Conservation (phyloP, 805 yeast species). For the Yarrowia sp. region DNA sequence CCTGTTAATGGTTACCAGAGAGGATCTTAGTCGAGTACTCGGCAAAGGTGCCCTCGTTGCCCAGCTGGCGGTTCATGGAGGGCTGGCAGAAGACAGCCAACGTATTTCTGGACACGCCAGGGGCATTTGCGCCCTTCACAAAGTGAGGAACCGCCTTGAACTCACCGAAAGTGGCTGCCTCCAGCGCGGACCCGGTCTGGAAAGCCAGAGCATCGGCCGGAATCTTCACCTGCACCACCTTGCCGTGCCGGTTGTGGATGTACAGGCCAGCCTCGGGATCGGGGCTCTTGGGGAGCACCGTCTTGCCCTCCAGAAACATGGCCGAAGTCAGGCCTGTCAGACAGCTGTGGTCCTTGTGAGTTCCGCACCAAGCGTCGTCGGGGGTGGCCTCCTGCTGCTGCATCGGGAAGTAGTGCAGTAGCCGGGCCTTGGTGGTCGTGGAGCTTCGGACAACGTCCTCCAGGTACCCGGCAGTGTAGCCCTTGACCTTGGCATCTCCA, state of each 20-base stretch:
- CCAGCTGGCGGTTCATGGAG: conserved; percentile 49
- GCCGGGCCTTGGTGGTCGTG: conserved; percentile 56
- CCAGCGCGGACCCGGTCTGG: conserved; percentile 58
- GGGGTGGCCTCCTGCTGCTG: not conserved
- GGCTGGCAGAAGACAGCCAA: conserved; percentile 65
- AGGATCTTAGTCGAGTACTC: conserved; percentile 47
- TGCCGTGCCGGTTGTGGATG: conserved; percentile 48
- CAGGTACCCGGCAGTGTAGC: conserved; percentile 43
- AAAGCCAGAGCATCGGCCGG: conserved; percentile 58
- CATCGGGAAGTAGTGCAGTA: conserved; percentile 53
- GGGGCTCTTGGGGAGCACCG: conserved; percentile 36
- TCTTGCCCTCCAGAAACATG: conserved; percentile 42
- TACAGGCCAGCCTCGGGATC: conserved; percentile 52
- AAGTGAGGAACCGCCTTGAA: conserved; percentile 61
- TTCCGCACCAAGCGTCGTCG: conserved; percentile 57
- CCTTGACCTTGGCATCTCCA: conserved; percentile 31
- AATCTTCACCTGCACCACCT: conserved; percentile 50
- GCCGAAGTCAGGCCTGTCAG: conserved; percentile 60
- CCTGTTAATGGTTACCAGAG: conserved; percentile 43
- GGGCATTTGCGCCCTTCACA: conserved; percentile 46
- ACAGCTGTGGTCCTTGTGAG: conserved; percentile 60
- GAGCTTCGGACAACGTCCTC: conserved; percentile 49
- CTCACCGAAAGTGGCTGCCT: conserved; percentile 48
- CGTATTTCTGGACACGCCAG: conserved; percentile 50
- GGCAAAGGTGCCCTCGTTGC: conserved; percentile 49